A percentile compares a stretch with the other conserved stretches of the same genome.
Conservation (phyloP, 164 flowering plant genomes). For the Cinnamomum micranthum region DNA sequence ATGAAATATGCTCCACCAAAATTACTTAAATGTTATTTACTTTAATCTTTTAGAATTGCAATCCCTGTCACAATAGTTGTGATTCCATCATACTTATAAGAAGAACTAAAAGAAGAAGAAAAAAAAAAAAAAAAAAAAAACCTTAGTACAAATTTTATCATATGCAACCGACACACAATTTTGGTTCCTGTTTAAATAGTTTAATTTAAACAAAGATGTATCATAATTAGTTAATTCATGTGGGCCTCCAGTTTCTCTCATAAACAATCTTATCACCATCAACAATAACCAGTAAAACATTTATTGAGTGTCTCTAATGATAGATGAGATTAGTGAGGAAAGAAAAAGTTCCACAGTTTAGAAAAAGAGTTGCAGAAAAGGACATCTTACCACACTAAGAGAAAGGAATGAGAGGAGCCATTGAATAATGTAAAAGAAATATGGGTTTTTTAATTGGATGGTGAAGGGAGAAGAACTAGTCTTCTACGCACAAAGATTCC, state of each 20-base stretch:
- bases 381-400: constrained; percentile 1
- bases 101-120: too few species aligned
- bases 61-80: too few species aligned
- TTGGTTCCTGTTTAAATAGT: too few species aligned
- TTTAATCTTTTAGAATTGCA: too few species aligned
- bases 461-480: not conserved
- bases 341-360: not conserved
- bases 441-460: not conserved
- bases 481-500: constrained; percentile 6
- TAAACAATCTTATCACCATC: too few species aligned
- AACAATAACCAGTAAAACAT: too few species aligned
- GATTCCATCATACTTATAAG: too few species aligned
- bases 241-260: not conserved
- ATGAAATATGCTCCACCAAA: too few species aligned
- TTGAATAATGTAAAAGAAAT: not conserved
- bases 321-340: not conserved
- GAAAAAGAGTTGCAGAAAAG: not conserved
- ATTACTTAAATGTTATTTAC: too few species aligned
- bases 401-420: not conserved
- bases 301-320: not conserved
- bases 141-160: too few species aligned
- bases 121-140: too few species aligned
- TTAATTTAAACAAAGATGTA: not conserved
- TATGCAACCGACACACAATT: too few species aligned
- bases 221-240: not conserved